These are phyloP conservation scores for Apocynum venetum DNA, from an alignment of 257 asterid species.

Conservation along the genomic window DNA sequence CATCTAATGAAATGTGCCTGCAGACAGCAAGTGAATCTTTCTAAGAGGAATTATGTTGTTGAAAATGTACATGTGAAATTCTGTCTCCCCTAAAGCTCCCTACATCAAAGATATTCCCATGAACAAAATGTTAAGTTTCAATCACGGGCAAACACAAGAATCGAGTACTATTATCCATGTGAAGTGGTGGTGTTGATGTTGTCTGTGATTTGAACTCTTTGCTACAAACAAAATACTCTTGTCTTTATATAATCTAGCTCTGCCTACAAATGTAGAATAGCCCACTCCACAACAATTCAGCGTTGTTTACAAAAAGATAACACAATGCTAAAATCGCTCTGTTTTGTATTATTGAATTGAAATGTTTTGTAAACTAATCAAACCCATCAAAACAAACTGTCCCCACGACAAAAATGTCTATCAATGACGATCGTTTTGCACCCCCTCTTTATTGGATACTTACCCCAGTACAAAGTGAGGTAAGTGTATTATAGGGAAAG, in stretches of 20 bases:
- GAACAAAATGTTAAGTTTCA: neutral
- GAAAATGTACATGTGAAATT: neutral
- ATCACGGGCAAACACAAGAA: conserved; percentile 1
- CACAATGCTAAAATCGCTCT: neutral
- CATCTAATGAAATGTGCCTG: neutral
- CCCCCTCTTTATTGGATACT: neutral
- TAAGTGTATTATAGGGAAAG: neutral
- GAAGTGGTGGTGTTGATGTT: neutral
- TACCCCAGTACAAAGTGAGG: neutral
- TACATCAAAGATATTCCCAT: neutral
- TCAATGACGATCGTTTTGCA: neutral
- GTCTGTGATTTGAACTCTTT: neutral
- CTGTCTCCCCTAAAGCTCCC: neutral
- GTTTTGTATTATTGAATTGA: neutral
- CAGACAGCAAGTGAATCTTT: neutral
- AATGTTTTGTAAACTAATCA: too few species aligned
- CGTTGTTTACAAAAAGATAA: neutral
- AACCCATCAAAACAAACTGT: too few species aligned
- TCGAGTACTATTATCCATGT: conserved; percentile 10
- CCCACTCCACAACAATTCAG: neutral
- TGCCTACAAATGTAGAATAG: neutral
- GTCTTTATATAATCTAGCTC: neutral
- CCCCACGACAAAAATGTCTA: too few species aligned
- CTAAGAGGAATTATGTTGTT: neutral
- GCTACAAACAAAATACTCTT: neutral